Evolutionary conservation across 805 yeast species (phyloP), one percentile per base, ranked within the genome.

Genomic region (Nakazawaea anatomiae): DNA sequence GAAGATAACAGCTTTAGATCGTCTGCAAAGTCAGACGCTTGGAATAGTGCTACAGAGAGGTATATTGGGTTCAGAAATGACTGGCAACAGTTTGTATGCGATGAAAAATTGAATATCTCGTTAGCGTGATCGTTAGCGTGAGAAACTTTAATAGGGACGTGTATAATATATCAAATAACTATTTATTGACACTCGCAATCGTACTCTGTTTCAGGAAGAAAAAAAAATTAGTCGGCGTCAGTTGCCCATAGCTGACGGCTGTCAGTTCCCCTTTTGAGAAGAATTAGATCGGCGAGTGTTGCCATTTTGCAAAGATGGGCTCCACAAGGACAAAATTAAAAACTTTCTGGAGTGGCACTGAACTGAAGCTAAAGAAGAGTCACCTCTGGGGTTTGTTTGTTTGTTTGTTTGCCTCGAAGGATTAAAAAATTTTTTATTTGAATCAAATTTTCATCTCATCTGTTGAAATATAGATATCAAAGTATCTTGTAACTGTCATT

Each of bases 41-140:
- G 25, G 25, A 29, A 1, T 30, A 18, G 10, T 29, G 50, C 12
- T 32, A 32, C 35, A 8, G 11, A 18, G 25, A 18, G 11, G 11
- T 32, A 51, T 47, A 30, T 48, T 42, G 34, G 62, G 7, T 54
- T 56, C 31, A 46, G 27, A 8, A 67, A 67, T 50, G 71, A 67
- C 46, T 67, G 71, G 71, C 70, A 67, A 32, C 54, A 28, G 6
- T 66, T 52, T 53, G 69, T 66, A 1, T 66, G 59, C 14, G 62
- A 67, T 42, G 57, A 61, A 51, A 55, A 58, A 18, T 61, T 57
- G 46, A 57, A 54, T 5, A 55, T 65, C 25, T 59, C 68, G 8
- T 54, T 65, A 39, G 65, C 64, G 1, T 62, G 42, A 56, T 4
- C 5, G 11, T 9, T 32, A 32, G 8, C 11, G 3, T 32, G 35